Percentiles rank a stretch among this genome's conserved stretches.
phyloP scores from a whole-genome alignment of 106 monocot species.

The Iris macrosiphon region DNA sequence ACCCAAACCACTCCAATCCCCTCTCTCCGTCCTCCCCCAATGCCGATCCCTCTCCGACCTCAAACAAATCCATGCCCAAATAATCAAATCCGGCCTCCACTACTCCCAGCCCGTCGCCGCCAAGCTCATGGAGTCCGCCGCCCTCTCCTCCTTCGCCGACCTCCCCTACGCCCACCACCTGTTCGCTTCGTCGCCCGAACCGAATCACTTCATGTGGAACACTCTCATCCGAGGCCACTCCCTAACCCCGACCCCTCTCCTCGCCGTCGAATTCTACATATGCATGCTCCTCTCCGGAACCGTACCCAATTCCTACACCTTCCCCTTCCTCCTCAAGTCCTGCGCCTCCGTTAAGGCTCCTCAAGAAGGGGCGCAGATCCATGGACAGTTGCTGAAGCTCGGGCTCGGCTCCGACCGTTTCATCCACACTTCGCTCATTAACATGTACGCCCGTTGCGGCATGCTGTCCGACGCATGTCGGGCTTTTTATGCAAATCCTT shows the following conservation, averaged over 20 bases:
- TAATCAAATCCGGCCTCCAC: constrained; percentile 35
- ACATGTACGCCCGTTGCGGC: constrained; percentile 30
- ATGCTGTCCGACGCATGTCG: constrained; percentile 9
- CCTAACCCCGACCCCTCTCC: not conserved
- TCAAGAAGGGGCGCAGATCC: constrained; percentile 1
- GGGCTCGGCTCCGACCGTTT: not conserved
- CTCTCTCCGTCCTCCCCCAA: no score
- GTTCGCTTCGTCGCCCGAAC: not conserved
- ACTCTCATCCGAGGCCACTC: constrained; percentile 12
- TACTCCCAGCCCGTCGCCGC: constrained; percentile 22
- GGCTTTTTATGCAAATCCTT: constrained; percentile 30
- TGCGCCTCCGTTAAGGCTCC: not conserved
- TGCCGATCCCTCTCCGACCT: constrained; percentile 36
- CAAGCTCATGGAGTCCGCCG: constrained; percentile 23
- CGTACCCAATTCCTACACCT: constrained; percentile 6
- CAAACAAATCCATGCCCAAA: constrained; percentile 47
- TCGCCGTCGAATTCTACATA: not conserved
- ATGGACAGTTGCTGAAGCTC: constrained; percentile 1
- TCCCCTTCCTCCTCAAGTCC: constrained; percentile 13
- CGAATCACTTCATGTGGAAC: constrained; percentile 7
- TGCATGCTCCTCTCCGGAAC: not conserved
- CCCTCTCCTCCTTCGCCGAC: constrained; percentile 6
- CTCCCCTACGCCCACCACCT: constrained; percentile 22
- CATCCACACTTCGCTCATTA: constrained; percentile 13
- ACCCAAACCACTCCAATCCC: no score